These are phyloP conservation scores for Teunomyces kruisii DNA, from an alignment of 805 yeast genomes.

Conservation along the genomic window DNA sequence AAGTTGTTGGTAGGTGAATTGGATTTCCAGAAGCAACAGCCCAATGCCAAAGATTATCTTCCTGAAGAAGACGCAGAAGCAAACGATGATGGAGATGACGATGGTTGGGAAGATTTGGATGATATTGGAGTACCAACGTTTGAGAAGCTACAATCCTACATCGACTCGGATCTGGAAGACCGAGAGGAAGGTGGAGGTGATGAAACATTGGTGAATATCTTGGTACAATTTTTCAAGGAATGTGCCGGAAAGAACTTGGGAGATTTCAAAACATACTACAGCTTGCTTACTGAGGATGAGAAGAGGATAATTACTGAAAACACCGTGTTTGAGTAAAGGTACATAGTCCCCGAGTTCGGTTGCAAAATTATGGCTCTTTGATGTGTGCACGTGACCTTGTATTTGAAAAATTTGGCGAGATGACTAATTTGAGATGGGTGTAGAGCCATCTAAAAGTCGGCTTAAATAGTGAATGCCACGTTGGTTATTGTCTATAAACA, in stretches of 20 bases:
- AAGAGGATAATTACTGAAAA: conserved; percentile 52
- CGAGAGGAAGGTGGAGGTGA: conserved; percentile 32
- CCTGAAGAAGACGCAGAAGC: conserved; percentile 16
- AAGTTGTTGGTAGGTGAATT: conserved; percentile 71
- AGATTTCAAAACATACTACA: conserved; percentile 53
- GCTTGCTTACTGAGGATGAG: conserved; percentile 50
- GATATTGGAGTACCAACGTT: conserved; percentile 62
- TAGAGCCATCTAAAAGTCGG: background rate
- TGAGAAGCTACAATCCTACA: conserved; percentile 60
- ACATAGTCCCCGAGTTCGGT: background rate
- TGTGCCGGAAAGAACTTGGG: conserved; percentile 50
- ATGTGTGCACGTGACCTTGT: background rate
- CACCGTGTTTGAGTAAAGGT: conserved; percentile 35
- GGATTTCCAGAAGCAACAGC: conserved; percentile 58
- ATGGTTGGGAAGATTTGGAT: conserved; percentile 78
- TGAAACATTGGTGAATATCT: conserved; percentile 37
- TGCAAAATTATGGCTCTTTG: background rate
- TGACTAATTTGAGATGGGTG: background rate
- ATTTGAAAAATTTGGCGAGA: conserved; percentile 2
- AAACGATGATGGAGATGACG: conserved; percentile 46
- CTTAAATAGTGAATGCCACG: background rate
- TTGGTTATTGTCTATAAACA: background rate
- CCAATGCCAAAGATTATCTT: conserved; percentile 39
- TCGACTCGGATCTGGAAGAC: conserved; percentile 45
- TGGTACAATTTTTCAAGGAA: conserved; percentile 56